Base-by-base conservation (phyloP, 31 red algal genomes). In the Odonthalia washingtoniensis region DNA sequence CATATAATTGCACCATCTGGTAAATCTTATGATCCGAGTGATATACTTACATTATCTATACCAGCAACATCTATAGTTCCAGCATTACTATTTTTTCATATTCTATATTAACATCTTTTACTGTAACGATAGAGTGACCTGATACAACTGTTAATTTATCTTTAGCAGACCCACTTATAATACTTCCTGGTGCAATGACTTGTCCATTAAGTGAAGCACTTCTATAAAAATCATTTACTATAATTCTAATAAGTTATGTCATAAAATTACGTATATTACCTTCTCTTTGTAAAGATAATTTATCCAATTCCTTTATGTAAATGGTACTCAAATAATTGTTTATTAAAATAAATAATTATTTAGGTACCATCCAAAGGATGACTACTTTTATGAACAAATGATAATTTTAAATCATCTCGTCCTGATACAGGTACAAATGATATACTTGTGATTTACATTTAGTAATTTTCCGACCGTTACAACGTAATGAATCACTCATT, bases 141-240 rank as follows among this genome's bases (percentile, higher is more conserved):
- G 87, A 83, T 34, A 46, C 70, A 31, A 94, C 38, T 9, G 31
- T 27, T 5, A 93, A 80, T 16, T 65, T 80, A 41, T 92, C 86
- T 45, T 91, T 91, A 34, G 74, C 73, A 4, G 90, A 84, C 53
- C 95, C 95, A 63, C 82, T 66, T 26, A 95, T 26, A 21, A 95
- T 78, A 4, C 83, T 68, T 62, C 93, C 93, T 24, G 87, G 77
- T 40, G 90, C 90, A 49, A 87, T 75, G 37, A 64, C 85, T 40
- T 73, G 77, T 18, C 94, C 85, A 40, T 78, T 81, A 4, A 96
- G 73, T 1, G 78, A 67, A 4, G 72, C 73, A 60, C 88, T 89
- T 65, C 84, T 65, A 69, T 82, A 90, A 16, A 87, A 79, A 36
- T 93, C 90, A 3, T 76, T 83, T 41, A 91, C 82, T 16, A 91